phyloP scores from a whole-genome alignment of 1,284 basidiomycete genomes.

The Sphaerobolus stellatus region DNA sequence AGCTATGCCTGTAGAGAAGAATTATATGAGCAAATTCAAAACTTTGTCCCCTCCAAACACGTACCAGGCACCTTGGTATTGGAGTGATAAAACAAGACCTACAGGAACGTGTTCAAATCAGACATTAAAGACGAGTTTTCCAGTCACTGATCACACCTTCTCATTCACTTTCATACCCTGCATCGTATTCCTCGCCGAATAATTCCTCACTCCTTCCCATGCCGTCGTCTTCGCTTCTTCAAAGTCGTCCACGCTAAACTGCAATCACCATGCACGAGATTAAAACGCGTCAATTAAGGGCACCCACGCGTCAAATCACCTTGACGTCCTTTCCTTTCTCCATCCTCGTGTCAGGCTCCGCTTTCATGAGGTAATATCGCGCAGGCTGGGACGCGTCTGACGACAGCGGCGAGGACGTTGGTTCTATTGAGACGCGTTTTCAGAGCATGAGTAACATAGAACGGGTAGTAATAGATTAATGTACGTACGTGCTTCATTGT shows the following conservation, averaged over 20 bases:
- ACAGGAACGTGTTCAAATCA: background rate
- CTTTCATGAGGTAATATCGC: slow-evolving; percentile 91
- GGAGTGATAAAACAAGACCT: slow-evolving; percentile 87
- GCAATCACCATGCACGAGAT: slow-evolving; percentile 29
- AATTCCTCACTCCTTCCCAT: slow-evolving; percentile 93
- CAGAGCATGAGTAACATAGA: too few species aligned
- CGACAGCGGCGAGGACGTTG: too few species aligned
- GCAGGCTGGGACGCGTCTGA: too few species aligned
- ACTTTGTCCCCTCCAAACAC: slow-evolving; percentile 16
- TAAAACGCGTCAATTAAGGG: slow-evolving; percentile 5
- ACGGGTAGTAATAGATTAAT: too few species aligned
- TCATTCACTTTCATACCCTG: slow-evolving; percentile 87
- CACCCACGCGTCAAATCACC: slow-evolving; percentile 55
- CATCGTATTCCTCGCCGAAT: slow-evolving; percentile 91
- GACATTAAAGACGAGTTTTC: background rate
- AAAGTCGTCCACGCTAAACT: slow-evolving; percentile 93
- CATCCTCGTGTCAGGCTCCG: slow-evolving; percentile 84
- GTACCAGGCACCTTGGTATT: slow-evolving; percentile 87
- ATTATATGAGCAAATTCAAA: background rate
- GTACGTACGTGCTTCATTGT: too few species aligned
- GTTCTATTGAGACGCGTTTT: too few species aligned
- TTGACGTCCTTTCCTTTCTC: slow-evolving; percentile 91
- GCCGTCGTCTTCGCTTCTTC: slow-evolving; percentile 70
- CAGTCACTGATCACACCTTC: slow-evolving; percentile 49
- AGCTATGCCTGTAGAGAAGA: slow-evolving; percentile 61